These are phyloP conservation scores for Mycena sp. DNA, from an alignment of 1,284 basidiomycete species.

Conservation along the genomic window DNA sequence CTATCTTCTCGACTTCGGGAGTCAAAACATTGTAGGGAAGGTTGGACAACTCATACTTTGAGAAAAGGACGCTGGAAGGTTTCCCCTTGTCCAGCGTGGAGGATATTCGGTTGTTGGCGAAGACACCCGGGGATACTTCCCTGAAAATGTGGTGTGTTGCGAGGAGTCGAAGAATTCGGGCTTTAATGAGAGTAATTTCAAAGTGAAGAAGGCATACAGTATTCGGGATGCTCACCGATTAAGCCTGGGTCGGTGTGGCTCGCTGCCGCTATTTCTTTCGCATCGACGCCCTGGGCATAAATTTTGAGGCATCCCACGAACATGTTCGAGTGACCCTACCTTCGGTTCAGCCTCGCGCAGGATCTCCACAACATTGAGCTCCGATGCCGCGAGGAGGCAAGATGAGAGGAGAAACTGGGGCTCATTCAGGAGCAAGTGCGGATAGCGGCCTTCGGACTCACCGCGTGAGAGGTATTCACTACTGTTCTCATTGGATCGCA, in stretches of 20 bases:
- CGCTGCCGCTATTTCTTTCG: neutral
- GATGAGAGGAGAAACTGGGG: neutral
- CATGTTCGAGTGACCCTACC: neutral
- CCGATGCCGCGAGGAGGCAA: neutral
- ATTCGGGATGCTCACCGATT: neutral
- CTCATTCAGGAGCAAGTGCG: too few relatives aligned
- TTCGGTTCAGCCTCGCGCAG: neutral
- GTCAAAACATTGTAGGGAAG: too few relatives aligned
- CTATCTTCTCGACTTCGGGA: neutral
- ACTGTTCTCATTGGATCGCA: neutral
- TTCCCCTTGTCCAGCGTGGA: constrained; percentile 22
- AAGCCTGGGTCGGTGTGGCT: neutral
- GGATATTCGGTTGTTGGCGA: constrained; percentile 36
- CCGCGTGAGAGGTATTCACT: neutral
- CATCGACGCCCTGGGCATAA: neutral
- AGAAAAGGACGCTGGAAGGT: constrained; percentile 20
- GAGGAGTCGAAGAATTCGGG: constrained; percentile 16
- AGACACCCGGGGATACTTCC: constrained; percentile 38
- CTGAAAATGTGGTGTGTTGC: constrained; percentile 38
- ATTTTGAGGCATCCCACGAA: neutral
- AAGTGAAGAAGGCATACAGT: too few relatives aligned
- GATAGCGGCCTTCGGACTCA: neutral
- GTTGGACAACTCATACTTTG: too few relatives aligned
- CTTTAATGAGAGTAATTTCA: neutral
- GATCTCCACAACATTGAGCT: neutral